phyloP scores from a whole-genome alignment of 257 asterid genomes.

The Solanum tarapatanum region DNA sequence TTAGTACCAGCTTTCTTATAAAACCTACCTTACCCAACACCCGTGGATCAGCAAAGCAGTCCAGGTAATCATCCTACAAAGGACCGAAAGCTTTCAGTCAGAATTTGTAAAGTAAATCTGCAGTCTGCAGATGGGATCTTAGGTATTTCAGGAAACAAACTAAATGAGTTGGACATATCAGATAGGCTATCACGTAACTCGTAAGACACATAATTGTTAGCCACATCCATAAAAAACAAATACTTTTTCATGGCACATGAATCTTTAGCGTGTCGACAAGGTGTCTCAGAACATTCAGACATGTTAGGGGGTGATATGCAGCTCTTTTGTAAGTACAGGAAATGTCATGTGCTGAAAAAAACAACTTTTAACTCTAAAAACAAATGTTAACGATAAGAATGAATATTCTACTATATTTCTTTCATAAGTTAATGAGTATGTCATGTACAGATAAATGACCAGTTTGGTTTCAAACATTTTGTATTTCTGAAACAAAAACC shows the following conservation, averaged over 20 bases:
- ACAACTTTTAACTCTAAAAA: not conserved
- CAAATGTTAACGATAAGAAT: not conserved
- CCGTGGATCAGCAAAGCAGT: slow-evolving; percentile 32
- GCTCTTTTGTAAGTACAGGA: not conserved
- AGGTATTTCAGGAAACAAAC: not conserved
- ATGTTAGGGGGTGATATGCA: not conserved
- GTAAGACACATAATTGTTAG: not conserved
- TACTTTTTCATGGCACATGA: not conserved
- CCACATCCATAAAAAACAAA: not conserved
- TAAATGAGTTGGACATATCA: not conserved
- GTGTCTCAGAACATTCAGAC: not conserved
- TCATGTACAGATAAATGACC: not conserved
- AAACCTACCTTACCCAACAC: slow-evolving; percentile 31
- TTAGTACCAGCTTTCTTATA: not conserved
- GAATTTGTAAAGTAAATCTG: not conserved
- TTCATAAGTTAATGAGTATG: not conserved
- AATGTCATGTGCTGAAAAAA: not conserved
- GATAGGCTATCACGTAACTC: not conserved
- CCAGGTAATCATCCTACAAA: slow-evolving; percentile 32
- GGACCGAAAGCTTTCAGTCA: not conserved
- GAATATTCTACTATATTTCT: not conserved
- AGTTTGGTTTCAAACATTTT: not conserved
- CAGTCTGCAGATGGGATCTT: not conserved
- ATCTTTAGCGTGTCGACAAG: not conserved
- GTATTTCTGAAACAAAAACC: not conserved